These are phyloP conservation scores for Arthrobotrys megalospora DNA, from an alignment of 2,329 filamentous ascomycete genomes.

Conservation along the genomic window DNA sequence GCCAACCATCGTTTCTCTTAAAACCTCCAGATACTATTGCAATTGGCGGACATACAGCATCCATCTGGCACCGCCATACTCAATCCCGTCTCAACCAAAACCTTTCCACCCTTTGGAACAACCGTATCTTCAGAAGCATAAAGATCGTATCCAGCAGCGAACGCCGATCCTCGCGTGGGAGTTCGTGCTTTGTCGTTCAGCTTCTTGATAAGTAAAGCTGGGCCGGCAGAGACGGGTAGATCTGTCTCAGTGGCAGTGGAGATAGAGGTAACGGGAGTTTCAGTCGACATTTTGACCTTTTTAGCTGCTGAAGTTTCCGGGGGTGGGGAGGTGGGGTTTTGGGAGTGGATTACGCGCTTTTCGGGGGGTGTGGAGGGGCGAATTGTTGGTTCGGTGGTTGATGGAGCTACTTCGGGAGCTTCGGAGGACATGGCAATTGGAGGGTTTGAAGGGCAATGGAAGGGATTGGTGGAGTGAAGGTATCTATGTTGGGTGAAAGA, in stretches of 20 bases:
- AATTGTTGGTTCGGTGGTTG: conserved; percentile 60
- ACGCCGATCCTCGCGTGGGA: conserved; percentile 89
- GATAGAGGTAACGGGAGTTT: conserved; percentile 39
- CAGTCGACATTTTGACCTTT: conserved; percentile 59
- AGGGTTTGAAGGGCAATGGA: background rate
- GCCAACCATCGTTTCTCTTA: background rate
- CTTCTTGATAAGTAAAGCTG: conserved; percentile 88
- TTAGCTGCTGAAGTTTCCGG: conserved; percentile 61
- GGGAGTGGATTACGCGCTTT: conserved; percentile 65
- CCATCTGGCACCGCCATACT: conserved; percentile 90
- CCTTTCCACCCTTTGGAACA: conserved; percentile 87
- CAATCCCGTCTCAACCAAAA: conserved; percentile 89
- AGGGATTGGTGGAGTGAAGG: conserved; percentile 3
- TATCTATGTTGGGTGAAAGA: conserved; percentile 6
- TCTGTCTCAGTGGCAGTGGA: conserved; percentile 64
- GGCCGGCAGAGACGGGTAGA: conserved; percentile 67
- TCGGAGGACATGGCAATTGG: conserved; percentile 59
- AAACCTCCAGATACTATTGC: background rate
- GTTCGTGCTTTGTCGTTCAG: conserved; percentile 83
- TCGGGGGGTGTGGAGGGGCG: conserved; percentile 65
- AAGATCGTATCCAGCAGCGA: conserved; percentile 93
- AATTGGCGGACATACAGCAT: conserved; percentile 78
- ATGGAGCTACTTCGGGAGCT: conserved; percentile 31
- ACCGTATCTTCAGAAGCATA: conserved; percentile 82
- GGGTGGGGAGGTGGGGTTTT: conserved; percentile 65